Conservation (phyloP, 768 basidiomycete species). For the Leccinum arenicola region DNA sequence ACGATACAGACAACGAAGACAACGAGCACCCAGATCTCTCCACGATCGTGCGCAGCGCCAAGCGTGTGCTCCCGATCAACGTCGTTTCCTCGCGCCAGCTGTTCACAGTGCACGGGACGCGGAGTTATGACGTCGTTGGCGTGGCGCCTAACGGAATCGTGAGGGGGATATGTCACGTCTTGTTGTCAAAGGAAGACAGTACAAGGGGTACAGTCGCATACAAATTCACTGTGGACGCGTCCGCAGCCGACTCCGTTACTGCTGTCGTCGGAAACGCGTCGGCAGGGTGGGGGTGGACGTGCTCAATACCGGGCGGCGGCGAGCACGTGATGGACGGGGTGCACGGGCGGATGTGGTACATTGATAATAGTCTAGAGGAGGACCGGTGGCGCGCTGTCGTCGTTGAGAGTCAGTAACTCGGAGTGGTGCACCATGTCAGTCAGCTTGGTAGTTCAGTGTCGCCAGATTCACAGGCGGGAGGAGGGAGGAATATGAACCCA, state of each 20-base stretch:
- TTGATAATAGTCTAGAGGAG: too few relatives aligned
- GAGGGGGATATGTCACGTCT: constrained; percentile 7
- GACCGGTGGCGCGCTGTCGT: too few relatives aligned
- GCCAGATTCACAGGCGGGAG: too few relatives aligned
- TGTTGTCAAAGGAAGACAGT: not conserved
- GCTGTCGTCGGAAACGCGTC: constrained; percentile 12
- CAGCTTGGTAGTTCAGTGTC: too few relatives aligned
- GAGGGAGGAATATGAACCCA: too few relatives aligned
- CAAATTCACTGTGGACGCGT: constrained; percentile 20
- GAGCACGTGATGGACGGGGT: constrained; percentile 10
- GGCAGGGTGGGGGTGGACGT: constrained; percentile 1
- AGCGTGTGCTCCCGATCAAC: constrained; percentile 8
- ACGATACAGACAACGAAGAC: not conserved
- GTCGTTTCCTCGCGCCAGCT: constrained; percentile 7
- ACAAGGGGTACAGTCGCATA: not conserved
- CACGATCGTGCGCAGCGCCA: constrained; percentile 5
- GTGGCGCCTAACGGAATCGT: constrained; percentile 14
- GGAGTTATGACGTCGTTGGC: constrained; percentile 12
- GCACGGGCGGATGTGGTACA: constrained; percentile 10
- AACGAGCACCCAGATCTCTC: not conserved
- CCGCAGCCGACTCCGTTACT: not conserved
- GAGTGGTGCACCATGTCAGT: too few relatives aligned
- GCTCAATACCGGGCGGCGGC: too few relatives aligned
- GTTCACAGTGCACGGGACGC: constrained; percentile 3
- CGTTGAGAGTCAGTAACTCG: too few relatives aligned